Evolutionary conservation across 73 alveolate species (phyloP).

Genomic region (Tetrahymena borealis): DNA sequence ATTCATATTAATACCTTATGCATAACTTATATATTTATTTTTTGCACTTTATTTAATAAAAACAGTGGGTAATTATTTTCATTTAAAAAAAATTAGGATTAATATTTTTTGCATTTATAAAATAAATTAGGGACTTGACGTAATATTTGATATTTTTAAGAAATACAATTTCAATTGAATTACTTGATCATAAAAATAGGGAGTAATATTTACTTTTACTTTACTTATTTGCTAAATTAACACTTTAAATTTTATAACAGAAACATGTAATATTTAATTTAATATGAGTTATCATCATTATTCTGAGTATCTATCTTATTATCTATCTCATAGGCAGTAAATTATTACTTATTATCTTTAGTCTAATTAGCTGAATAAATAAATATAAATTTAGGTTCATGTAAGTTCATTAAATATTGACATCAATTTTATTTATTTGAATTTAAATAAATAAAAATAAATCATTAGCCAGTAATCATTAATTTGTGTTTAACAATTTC

Average conservation of each 20-base stretch:
- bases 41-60: not conserved
- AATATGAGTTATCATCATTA: not conserved
- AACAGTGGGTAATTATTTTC: not conserved
- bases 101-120: not conserved
- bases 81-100: not conserved
- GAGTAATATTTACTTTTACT: not conserved
- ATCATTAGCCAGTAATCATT: too few species aligned
- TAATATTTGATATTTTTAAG: not conserved
- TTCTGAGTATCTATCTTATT: not conserved
- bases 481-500: too few species aligned
- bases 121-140: not conserved
- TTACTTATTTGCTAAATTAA: not conserved
- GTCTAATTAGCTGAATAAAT: not conserved
- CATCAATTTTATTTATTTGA: too few species aligned
- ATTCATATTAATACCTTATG: not conserved
- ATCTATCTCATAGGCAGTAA: not conserved
- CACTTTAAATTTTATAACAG: not conserved
- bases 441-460: too few species aligned
- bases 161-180: not conserved
- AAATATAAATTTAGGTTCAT: not conserved
- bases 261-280: not conserved
- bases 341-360: not conserved
- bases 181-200: not conserved
- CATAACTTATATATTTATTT: not conserved
- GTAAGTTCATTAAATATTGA: not conserved